Base-by-base conservation (phyloP, 2,329 filamentous ascomycete species). In the Aurifilum marmelostoma region DNA sequence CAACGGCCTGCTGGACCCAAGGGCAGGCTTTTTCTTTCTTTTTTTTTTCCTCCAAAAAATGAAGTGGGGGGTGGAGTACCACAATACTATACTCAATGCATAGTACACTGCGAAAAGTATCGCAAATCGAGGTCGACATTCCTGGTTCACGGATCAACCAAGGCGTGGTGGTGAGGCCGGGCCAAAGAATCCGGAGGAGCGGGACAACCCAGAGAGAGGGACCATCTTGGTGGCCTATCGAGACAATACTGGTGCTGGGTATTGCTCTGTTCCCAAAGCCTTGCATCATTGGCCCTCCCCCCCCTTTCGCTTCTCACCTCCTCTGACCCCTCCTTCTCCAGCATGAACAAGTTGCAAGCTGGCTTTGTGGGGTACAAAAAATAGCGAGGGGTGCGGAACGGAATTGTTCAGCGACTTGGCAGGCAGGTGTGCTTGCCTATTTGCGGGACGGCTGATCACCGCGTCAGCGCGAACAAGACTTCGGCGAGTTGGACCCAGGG, bases 401-500 rank as follows among this genome's bases (percentile, higher is more conserved):
- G 52, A 2, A 32, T 29, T 29, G 52, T 29, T 5, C 50, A 54
- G 24, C 24, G 29, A 27, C n/a, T 29, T 63, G 27, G 27, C 41
- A 32, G 61, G 9, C 18, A 50, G 27, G 41, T 32, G 24, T 63
- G 61, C 41, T 32, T 43, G 59, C 41, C 27, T 41, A 24, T 43
- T 37, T 21, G 9, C n/a, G 39, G n/a, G 59, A 62, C 34, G 11
- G 34, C 58, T 61, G 32, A 24, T 37, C 37, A 37, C 32, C 58
- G 58, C 58, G 37, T 21, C 58, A 39, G 58, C 34, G 12, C 32
- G 37, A 32, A 59, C 21, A 29, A 29, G 56, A 59, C 27, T 37
- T n/a, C 32, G 58, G 58, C 37, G 52, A 50, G 43, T 47, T 47
- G 43, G 43, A n/a, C 39, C 18, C 37, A 62, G 60, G 21, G 60